Conservation (phyloP, 1,284 basidiomycete genomes). For the Ceratobasidium sp. region DNA sequence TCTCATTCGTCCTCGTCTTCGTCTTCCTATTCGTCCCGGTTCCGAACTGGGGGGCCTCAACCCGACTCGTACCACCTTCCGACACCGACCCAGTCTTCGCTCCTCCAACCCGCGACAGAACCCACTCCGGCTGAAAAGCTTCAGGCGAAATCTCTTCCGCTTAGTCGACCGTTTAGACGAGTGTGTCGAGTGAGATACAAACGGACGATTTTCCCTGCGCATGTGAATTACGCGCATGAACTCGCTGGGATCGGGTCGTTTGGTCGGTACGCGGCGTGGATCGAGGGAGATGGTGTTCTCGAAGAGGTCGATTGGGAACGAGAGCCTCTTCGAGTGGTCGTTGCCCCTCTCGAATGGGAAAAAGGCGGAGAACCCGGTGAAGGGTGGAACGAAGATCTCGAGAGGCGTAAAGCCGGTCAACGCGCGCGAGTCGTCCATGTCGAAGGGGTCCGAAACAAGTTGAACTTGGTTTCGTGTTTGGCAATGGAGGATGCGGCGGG, state of each 20-base stretch:
- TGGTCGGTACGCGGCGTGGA: conserved; percentile 32
- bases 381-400: neutral
- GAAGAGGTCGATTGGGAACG: conserved; percentile 16
- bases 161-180: conserved; percentile 14
- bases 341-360: conserved; percentile 18
- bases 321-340: conserved; percentile 5
- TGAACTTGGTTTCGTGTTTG: conserved; percentile 32
- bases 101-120: neutral
- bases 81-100: conserved; percentile 18
- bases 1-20: neutral
- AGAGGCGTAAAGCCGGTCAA: neutral
- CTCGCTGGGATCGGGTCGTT: conserved; percentile 26
- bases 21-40: neutral
- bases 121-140: neutral
- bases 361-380: neutral
- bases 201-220: conserved; percentile 25
- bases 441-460: neutral
- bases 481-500: conserved; percentile 32
- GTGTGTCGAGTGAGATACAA: conserved; percentile 19
- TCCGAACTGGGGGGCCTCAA: neutral
- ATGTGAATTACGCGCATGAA: conserved; percentile 32
- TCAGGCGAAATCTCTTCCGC: neutral
- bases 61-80: conserved; percentile 11
- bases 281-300: conserved; percentile 24
- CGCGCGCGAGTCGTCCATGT: neutral